Evolutionary conservation across 2,329 filamentous ascomycete genomes (phyloP), one percentile per base, ranked within the genome.

Genomic region (Beauveria sp.): DNA sequence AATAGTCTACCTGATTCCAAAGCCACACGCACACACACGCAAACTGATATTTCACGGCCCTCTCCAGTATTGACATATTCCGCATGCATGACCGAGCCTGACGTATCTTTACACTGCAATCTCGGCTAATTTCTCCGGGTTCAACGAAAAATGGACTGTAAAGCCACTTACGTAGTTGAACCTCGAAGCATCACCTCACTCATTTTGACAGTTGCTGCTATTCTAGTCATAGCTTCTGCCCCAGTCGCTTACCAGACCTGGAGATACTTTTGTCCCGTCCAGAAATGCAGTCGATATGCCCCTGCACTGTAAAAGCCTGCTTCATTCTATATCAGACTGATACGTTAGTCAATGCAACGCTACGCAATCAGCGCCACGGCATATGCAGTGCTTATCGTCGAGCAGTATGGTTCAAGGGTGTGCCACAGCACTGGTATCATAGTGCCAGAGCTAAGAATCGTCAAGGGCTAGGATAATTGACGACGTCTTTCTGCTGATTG

Each of bases 371-470:
- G 57, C 57, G 48, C 57, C 50, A 52, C 24, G 12, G 38, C 57
- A 60, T 24, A 24, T 52, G 45, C 38, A 31, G 56, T 51, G 56
- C 34, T 59, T 51, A 51, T 59, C 34, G 18, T 38, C 57, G 57
- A 60, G 26, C 28, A n/a, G 34, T 22, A 7, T 38, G 34, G 3
- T 24, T 8, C 43, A 57, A 3, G n/a, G n/a, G 8, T 16, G 54
- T 57, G 20, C 54, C 45, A 12, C 28, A 49, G 43, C 28, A 14
- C 28, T 31, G 43, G 54, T 57, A 57, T 24, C 12, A 31, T 49
- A 14, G 42, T 38, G 54, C 43, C 12, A 5, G 31, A 26, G 10
- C 40, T 53, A 38, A 60, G 14, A 52, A 48, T 45, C 12, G 34
- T 38, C 34, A 38, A 38, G 12, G 34, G 34, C 34, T 38, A 38